Evolutionary conservation across 2,329 filamentous ascomycete species (phyloP).

Genomic region (Dothidotthia symphoricarpi): DNA sequence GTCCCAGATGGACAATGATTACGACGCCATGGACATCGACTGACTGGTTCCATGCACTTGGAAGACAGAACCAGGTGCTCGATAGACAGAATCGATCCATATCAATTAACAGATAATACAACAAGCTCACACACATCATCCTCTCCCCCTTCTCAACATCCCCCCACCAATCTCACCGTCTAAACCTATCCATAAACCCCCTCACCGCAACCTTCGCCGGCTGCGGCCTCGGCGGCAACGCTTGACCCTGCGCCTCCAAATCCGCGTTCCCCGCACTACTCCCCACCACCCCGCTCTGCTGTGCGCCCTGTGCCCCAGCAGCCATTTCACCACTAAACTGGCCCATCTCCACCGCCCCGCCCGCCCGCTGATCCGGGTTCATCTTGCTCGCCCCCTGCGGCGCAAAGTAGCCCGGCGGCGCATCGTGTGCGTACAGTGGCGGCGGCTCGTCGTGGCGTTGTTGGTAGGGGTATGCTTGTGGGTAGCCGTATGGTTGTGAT

Average conservation of each 20-base stretch:
- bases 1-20: constrained; percentile 44
- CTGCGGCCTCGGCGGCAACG: constrained; percentile 29
- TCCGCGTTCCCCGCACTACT: constrained; percentile 12
- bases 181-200: constrained; percentile 30
- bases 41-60: too few species aligned
- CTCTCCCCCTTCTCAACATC: too few species aligned
- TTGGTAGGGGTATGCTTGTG: constrained; percentile 12
- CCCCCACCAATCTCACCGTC: constrained; percentile 17
- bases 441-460: constrained; percentile 33
- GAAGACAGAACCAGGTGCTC: too few species aligned
- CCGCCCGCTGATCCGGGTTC: constrained; percentile 23
- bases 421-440: constrained; percentile 34
- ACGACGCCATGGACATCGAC: constrained; percentile 68
- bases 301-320: constrained; percentile 19
- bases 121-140: too few species aligned
- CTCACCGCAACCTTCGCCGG: constrained; percentile 32
- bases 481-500: constrained; percentile 7
- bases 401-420: constrained; percentile 37
- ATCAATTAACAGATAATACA: too few species aligned
- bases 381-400: constrained; percentile 34
- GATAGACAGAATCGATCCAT: background rate
- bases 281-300: constrained; percentile 34
- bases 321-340: constrained; percentile 17
- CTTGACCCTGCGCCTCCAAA: constrained; percentile 10
- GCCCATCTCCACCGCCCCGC: constrained; percentile 27